A percentile compares a stretch with the other conserved stretches of the same genome.
phyloP scores from a whole-genome alignment of 257 asterid species.

The Ligustrum vulgare region DNA sequence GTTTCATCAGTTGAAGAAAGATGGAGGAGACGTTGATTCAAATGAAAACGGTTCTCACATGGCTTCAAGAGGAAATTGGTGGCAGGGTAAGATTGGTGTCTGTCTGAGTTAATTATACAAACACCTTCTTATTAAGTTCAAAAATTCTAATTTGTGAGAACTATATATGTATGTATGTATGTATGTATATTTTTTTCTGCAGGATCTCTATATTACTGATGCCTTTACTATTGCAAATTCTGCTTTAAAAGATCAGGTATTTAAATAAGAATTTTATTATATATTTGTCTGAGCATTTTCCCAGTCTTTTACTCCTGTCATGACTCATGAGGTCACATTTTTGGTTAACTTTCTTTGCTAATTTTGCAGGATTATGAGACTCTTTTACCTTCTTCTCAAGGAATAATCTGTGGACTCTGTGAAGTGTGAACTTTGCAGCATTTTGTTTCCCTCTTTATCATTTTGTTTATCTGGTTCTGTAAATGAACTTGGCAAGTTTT shows the following conservation, averaged over 20 bases:
- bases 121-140: no score
- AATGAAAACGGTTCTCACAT: slow-evolving; percentile 49
- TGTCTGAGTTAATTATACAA: slow-evolving; percentile 2
- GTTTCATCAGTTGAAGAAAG: slow-evolving; percentile 46
- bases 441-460: slow-evolving; percentile 15
- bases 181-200: slow-evolving; percentile 18
- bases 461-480: background rate
- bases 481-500: background rate
- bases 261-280: no score
- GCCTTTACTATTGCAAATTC: background rate
- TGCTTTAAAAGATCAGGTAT: slow-evolving; percentile 15
- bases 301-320: background rate
- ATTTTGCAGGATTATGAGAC: slow-evolving; percentile 6
- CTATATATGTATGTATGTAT: no score
- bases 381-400: slow-evolving; percentile 1
- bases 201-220: slow-evolving; percentile 79
- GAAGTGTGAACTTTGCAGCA: slow-evolving; percentile 15
- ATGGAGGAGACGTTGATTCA: slow-evolving; percentile 43
- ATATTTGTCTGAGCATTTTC: background rate
- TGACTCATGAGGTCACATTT: no score
- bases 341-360: background rate
- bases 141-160: slow-evolving; percentile 45
- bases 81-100: slow-evolving; percentile 61
- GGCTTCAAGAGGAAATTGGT: slow-evolving; percentile 91
- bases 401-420: no score